Base-by-base conservation (phyloP, 805 yeast genomes). In the Candida hungchunana region DNA sequence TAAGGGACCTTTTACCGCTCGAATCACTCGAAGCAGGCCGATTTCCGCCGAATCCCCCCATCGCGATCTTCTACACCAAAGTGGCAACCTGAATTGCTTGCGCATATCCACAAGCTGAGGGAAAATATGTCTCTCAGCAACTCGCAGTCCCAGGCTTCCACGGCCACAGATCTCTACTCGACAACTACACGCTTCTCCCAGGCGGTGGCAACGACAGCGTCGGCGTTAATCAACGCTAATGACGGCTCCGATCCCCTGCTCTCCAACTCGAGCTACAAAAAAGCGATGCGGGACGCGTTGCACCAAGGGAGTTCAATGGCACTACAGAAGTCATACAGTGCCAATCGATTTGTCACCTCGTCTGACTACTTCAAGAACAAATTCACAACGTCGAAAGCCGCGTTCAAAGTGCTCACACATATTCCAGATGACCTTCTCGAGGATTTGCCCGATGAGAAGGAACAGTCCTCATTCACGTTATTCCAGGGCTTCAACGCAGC, bases 401-500 rank as follows among this genome's bases (percentile, higher is more conserved):
- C 68, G 9, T 71, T 64, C 35, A 67, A 71, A 43, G 73, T 75
- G 19, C 59, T 75, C 36, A 65, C 73, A 20, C 60, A 68, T 33
- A 63, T 82, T n/a, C 72, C 83, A 13, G 84, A 78, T 45, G 84
- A 79, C 23, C 48, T 82, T 43, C 61, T 83, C 22, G 53, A 59
- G 7, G 76, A 78, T 33, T 58, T 79, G 13, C 84, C 85, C 7
- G 40, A 39, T 6, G 54, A 42, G 29, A 52, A 51, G 13, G 47
- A 53, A 5, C n/a, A n/a, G n/a, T 48, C 56, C 6, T 71, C 54
- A 8, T 75, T 73, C 44, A 75, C 87, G 3, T 58, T 82, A 16
- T 79, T 72, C 49, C 89, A 82, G 56, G 88, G 89, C 2, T 79
- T 82, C 51, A 67, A 68, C 48, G 84, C 86, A 4, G 63, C 74